phyloP scores from a whole-genome alignment of 2,329 filamentous ascomycete genomes.

The Truncatella angustata region DNA sequence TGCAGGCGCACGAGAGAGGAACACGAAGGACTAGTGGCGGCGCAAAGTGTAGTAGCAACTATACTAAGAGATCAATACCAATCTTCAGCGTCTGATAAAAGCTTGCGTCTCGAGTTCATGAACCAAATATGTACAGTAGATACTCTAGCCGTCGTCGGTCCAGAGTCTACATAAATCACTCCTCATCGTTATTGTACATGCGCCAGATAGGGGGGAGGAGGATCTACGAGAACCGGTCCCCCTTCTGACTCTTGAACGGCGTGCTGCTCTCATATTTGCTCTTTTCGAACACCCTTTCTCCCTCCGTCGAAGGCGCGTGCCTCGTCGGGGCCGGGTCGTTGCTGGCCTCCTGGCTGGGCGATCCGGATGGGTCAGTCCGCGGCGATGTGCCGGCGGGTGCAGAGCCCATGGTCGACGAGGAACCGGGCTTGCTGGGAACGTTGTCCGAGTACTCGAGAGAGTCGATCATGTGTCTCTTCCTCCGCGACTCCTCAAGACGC shows the following conservation, averaged over 20 bases:
- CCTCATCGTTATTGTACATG: background rate
- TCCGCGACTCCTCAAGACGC: constrained; percentile 64
- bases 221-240: constrained; percentile 75
- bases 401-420: constrained; percentile 35
- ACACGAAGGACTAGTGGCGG: too few relatives aligned
- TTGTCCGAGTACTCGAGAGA: constrained; percentile 50
- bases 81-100: too few relatives aligned
- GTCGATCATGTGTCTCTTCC: constrained; percentile 60
- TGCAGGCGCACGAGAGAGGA: too few relatives aligned
- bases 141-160: too few relatives aligned
- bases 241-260: constrained; percentile 76
- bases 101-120: too few relatives aligned
- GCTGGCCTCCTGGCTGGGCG: constrained; percentile 70
- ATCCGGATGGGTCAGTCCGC: constrained; percentile 55
- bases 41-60: too few relatives aligned
- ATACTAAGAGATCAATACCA: too few relatives aligned
- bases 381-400: constrained; percentile 43
- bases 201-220: background rate
- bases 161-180: too few relatives aligned
- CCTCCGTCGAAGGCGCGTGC: constrained; percentile 73
- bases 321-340: constrained; percentile 82
- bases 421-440: constrained; percentile 31
- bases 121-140: too few relatives aligned
- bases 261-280: constrained; percentile 83
- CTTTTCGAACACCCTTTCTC: constrained; percentile 68